Conservation (phyloP, 495 filamentous ascomycete genomes). For the Tetracladium marchalianum region DNA sequence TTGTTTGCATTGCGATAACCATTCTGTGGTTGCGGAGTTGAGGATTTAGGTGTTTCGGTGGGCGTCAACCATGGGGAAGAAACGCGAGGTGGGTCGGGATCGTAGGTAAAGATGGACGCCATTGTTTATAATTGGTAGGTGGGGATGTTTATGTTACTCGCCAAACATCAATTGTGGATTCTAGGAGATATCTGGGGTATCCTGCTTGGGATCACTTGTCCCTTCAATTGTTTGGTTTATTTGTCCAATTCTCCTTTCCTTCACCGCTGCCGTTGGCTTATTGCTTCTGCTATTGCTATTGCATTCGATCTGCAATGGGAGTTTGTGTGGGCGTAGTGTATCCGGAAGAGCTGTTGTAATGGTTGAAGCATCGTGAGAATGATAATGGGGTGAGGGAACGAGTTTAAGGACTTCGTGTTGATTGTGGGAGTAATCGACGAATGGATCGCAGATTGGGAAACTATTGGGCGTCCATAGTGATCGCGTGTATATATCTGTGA, state of each 20-base stretch:
- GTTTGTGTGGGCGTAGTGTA: slow-evolving; percentile 38
- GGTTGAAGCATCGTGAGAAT: slow-evolving; percentile 50
- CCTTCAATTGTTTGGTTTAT: neutral
- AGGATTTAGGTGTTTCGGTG: slow-evolving; percentile 12
- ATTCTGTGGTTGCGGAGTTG: slow-evolving; percentile 13
- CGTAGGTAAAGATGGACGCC: slow-evolving; percentile 94
- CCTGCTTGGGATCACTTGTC: neutral
- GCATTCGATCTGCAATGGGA: slow-evolving; percentile 30
- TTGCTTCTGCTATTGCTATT: slow-evolving; percentile 8
- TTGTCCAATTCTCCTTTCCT: slow-evolving; percentile 4
- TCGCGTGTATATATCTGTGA: neutral
- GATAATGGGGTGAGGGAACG: slow-evolving; percentile 1
- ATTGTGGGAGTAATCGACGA: neutral
- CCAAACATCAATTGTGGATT: neutral
- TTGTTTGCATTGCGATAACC: slow-evolving; percentile 2
- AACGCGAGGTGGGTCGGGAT: slow-evolving; percentile 77
- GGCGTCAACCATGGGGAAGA: slow-evolving; percentile 75
- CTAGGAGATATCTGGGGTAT: neutral
- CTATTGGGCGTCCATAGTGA: neutral
- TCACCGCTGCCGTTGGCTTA: slow-evolving; percentile 17
- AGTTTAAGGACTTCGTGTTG: slow-evolving; percentile 3
- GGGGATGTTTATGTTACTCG: neutral
- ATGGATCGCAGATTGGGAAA: neutral
- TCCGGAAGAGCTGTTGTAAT: slow-evolving; percentile 42
- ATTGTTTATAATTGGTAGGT: slow-evolving; percentile 32